Conservation (phyloP, 805 yeast species). For the Yarrowia phangngaensis region DNA sequence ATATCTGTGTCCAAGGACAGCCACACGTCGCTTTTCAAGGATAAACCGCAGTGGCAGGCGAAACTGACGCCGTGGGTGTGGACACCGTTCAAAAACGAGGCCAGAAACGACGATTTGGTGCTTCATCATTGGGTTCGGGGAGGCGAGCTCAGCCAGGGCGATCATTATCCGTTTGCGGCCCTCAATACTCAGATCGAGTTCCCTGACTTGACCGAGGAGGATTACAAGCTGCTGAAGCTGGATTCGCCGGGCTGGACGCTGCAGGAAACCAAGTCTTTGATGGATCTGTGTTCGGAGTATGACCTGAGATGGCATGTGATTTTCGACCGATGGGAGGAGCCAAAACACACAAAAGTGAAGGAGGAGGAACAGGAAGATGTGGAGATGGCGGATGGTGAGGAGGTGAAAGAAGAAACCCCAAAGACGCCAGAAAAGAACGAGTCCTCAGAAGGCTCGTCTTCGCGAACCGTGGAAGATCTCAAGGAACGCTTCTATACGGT, state of each 20-base stretch:
- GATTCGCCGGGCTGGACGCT: slow-evolving; percentile 58
- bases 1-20: slow-evolving; percentile 48
- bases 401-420: slow-evolving; percentile 14
- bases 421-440: slow-evolving; percentile 4
- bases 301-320: slow-evolving; percentile 72
- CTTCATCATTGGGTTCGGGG: slow-evolving; percentile 89
- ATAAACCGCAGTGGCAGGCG: slow-evolving; percentile 54
- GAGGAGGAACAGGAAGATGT: slow-evolving; percentile 1
- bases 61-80: slow-evolving; percentile 82
- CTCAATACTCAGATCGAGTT: slow-evolving; percentile 65
- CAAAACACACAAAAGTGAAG: no score
- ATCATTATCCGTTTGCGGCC: slow-evolving; percentile 61
- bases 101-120: slow-evolving; percentile 49
- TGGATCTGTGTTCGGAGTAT: slow-evolving; percentile 52
- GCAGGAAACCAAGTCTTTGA: slow-evolving; percentile 75
- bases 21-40: slow-evolving; percentile 46
- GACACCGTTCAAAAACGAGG: slow-evolving; percentile 55
- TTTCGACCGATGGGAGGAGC: slow-evolving; percentile 53
- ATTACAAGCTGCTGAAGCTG: slow-evolving; percentile 46
- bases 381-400: slow-evolving; percentile 9
- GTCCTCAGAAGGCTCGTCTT: slow-evolving; percentile 27
- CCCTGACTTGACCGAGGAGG: slow-evolving; percentile 63
- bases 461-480: slow-evolving; percentile 67
- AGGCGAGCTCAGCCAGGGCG: slow-evolving; percentile 42
- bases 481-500: slow-evolving; percentile 76